Base-by-base conservation (phyloP, 2,329 filamentous ascomycete species). In the Colletotrichum salicis region DNA sequence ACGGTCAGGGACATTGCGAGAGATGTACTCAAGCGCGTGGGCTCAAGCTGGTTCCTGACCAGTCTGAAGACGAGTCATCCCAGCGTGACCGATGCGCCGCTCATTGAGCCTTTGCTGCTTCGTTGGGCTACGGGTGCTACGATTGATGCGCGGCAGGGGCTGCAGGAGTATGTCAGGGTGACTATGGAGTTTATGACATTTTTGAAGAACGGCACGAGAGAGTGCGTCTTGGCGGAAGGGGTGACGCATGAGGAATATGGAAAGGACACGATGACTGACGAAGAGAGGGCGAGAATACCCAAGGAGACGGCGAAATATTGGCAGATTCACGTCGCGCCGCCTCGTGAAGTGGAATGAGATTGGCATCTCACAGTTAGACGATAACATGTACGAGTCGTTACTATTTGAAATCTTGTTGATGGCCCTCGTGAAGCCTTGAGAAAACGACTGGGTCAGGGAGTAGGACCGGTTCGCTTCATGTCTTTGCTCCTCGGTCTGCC, bases 41-140 rank as follows among this genome's bases (percentile, higher is more conserved):
- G 84, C 57, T 77, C 84, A 4, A 81, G 82, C 2, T 89, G 87
- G 87, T 89, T 89, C 78, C 78, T 89, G 75, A 89, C 87, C 1
- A 85, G 84, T 33, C 76, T 88, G 1, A 86, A 86, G 37, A 89
- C 87, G 0, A 82, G 89, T 0, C 91, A 93, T 75, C 90, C 91
- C 0, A 89, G 86, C 11, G 88, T 92, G 24, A 92, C 91, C 0
- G 91, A 93, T 76, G 91, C 91, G 19, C 90, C 91, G 0, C 82
- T 93, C 3, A 85, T 93, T 8, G 87, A 92, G 72, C 91, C 91
- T 0, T 80, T 86, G 62, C 80, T 93, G 33, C 82, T 93, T 56
- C 85, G 87, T 67, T 87, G 88, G 82, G 88, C 89, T 0, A 92
- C 90, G 0, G 89, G 90, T 0, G 88, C 90, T 0, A 87, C 83